Conservation (phyloP, 768 basidiomycete genomes). For the Russula compacta region DNA sequence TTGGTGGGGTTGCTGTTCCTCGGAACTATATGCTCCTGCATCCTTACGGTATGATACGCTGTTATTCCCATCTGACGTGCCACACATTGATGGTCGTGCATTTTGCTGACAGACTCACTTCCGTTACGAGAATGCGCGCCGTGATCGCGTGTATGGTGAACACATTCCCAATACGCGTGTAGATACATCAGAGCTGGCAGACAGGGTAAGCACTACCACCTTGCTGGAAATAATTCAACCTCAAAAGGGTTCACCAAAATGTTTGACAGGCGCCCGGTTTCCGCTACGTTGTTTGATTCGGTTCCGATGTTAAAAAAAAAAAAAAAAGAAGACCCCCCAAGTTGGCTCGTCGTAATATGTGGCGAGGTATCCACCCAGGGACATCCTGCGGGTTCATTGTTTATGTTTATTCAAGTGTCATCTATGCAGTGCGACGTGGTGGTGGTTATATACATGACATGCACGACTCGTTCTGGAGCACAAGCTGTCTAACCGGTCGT, state of each 20-base stretch:
- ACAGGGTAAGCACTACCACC: conserved; percentile 38
- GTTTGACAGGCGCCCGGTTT: conserved; percentile 45
- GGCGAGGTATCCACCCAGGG: no score
- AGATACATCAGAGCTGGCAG: conserved; percentile 56
- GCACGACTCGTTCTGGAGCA: neutral
- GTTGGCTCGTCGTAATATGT: neutral
- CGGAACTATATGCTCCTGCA: conserved; percentile 41
- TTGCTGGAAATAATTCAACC: neutral
- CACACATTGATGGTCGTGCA: neutral
- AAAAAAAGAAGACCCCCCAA: neutral
- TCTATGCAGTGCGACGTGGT: neutral
- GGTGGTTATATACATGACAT: neutral
- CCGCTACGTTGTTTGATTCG: conserved; percentile 39
- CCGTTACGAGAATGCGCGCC: conserved; percentile 47
- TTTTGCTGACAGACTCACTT: conserved; percentile 43
- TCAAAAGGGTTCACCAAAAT: neutral
- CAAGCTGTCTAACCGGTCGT: neutral
- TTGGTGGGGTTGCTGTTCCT: conserved; percentile 46
- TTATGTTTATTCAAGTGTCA: neutral
- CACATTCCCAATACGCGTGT: conserved; percentile 40
- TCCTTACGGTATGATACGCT: conserved; percentile 36
- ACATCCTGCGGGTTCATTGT: no score
- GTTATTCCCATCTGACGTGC: neutral
- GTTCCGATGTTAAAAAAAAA: neutral
- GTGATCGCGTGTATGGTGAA: conserved; percentile 46